Base-by-base conservation (phyloP, 345 rosid genomes). In the Linum usitatissimum region DNA sequence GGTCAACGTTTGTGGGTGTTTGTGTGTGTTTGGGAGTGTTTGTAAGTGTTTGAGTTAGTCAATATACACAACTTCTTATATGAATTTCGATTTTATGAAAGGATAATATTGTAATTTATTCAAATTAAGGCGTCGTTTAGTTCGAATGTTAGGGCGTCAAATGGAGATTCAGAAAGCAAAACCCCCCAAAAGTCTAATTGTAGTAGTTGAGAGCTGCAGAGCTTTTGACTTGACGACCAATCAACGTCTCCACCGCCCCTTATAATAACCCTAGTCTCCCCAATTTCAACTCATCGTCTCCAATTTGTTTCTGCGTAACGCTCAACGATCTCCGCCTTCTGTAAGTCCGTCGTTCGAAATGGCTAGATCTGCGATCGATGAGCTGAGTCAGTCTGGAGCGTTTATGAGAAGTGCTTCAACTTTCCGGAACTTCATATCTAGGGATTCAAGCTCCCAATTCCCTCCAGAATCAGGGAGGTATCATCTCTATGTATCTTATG, bases 401-500 rank as follows among this genome's bases (percentile, higher is more conserved):
- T 91, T 86, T 70, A 62, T 55, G 20, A 78, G 95, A 77, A 85
- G 86, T 34, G 95, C 92, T 64, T 86, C 98, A 42, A 81, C 96
- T 30, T 88, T 92, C 57, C 95, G 88, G 0, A 81, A 85, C 80
- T 76, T 80, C 20, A 80, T 86, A 58, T 88, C 83, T 3, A 71
- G 65, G 64, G 84, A 88, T 30, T 77, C 84, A 0, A 75, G 78
- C 30, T 82, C 96, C 14, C 87, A 69, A 40, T 92, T 92, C 70
- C 86, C 85, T 17, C 83, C 91, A 18, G 96, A 85, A 63, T 71
- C 96, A 7, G 89, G 92, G 64, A 84, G 98, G 76, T 91, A 91
- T 76, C 98, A 88, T 87, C 83, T 92, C 40, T 92, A 92, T 56
- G 70, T 92, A 66, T 91, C 96, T 2, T 88, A 91, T 79, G 97